phyloP scores from a whole-genome alignment of 345 rosid species.

The Erysimum cheiranthoides region DNA sequence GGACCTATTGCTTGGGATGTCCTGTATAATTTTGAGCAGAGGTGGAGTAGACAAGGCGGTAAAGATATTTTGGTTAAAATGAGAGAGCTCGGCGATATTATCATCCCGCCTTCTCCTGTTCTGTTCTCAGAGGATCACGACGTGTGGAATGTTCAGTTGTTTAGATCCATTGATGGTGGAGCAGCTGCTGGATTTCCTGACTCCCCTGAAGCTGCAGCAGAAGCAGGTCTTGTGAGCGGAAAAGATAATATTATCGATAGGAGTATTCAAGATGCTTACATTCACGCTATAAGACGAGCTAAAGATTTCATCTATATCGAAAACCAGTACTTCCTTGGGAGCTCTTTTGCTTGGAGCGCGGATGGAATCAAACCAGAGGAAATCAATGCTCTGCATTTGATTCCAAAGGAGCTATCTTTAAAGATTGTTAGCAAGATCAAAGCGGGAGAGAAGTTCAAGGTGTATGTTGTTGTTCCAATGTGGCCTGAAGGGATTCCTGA shows the following conservation, averaged over 20 bases:
- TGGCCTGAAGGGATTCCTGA: slow-evolving; percentile 99
- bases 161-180: slow-evolving; percentile 98
- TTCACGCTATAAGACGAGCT: slow-evolving; percentile 94
- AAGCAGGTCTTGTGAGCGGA: slow-evolving; percentile 94
- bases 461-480: slow-evolving; percentile 93
- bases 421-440: slow-evolving; percentile 95
- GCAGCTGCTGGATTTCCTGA: slow-evolving; percentile 99
- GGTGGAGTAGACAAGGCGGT: slow-evolving; percentile 96
- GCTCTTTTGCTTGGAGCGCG: slow-evolving; percentile 83
- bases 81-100: slow-evolving; percentile 76
- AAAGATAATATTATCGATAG: slow-evolving; percentile 95
- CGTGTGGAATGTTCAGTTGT: slow-evolving; percentile 90
- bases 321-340: slow-evolving; percentile 97
- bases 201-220: slow-evolving; percentile 94
- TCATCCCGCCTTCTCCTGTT: slow-evolving; percentile 93
- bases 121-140: slow-evolving; percentile 77
- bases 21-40: slow-evolving; percentile 89
- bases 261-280: slow-evolving; percentile 96
- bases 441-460: slow-evolving; percentile 83
- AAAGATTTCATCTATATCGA: slow-evolving; percentile 92
- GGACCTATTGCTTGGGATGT: slow-evolving; percentile 99
- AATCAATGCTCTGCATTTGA: slow-evolving; percentile 79
- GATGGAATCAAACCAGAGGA: slow-evolving; percentile 92
- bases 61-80: slow-evolving; percentile 77
- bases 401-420: slow-evolving; percentile 92